Evolutionary conservation across 805 yeast genomes (phyloP), one percentile per base, ranked within the genome.

Genomic region (Candida glaebosa): DNA sequence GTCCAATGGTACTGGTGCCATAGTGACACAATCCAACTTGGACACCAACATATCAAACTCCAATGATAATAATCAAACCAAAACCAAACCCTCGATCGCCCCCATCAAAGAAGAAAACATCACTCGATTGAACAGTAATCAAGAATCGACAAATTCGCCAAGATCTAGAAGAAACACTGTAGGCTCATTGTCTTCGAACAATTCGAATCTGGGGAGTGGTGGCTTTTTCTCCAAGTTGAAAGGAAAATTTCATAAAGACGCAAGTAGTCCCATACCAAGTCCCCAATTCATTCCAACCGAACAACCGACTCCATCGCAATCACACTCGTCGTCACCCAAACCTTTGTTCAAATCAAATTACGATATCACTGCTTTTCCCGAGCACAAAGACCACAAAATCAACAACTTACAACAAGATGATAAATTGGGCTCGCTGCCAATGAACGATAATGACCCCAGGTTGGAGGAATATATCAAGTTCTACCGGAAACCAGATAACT

Each of bases 171-270:
- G 58, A 25, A 44, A 50, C 20, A 49, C 56, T 24, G 52, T 63
- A 33, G 40, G 50, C 4, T 46, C 54, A 7, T 32, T 22, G 46
- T 53, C 41, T 37, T 50, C 48, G n/a, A 42, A 51, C 15, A 35
- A 48, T 10, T 43, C 53, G 5, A 47, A 51, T 33, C 28, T 22
- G n/a, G n/a, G n/a, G 2, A 45, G 52, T 17, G 45, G 53, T 6
- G 65, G 66, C 1, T 59, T 67, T 28, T 65, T 68, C 42, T 58
- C 68, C 31, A 67, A 65, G 42, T 46, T 67, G 19, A 69, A 67
- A 45, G 65, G 56, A 12, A 64, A 60, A 43, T 53, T 67, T 43
- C 58, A 51, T 31, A 53, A 48, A 49, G 32, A 44, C 7, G 37
- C 40, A 7, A 34, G 34, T 6, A 38, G 39, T 30, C 40, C 47